A percentile compares a stretch with the other conserved stretches of the same genome.
phyloP scores from a whole-genome alignment of 768 basidiomycete species.

The Agrocybe praecox region DNA sequence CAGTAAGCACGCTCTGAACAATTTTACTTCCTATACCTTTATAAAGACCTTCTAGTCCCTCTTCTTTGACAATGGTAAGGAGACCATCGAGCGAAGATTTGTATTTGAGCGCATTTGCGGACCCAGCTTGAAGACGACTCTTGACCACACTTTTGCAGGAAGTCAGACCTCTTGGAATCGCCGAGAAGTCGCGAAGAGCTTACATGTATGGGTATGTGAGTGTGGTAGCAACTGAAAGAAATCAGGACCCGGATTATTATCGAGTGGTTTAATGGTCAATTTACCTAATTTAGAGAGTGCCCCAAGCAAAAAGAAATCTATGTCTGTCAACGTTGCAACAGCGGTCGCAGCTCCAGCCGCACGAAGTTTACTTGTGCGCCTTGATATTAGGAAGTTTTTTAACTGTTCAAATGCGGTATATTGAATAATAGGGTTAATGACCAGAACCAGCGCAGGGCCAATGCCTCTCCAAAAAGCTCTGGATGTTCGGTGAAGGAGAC shows the following conservation, averaged over 20 bases:
- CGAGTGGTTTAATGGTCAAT: constrained; percentile 17
- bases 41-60: constrained; percentile 85
- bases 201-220: constrained; percentile 53
- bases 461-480: constrained; percentile 93
- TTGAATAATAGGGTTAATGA: constrained; percentile 93
- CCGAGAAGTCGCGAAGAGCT: constrained; percentile 12
- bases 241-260: background rate
- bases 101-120: constrained; percentile 68
- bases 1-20: constrained; percentile 88
- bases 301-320: constrained; percentile 95
- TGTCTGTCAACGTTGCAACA: constrained; percentile 66
- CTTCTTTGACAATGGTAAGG: constrained; percentile 74
- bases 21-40: constrained; percentile 89
- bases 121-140: constrained; percentile 77
- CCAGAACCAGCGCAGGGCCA: constrained; percentile 90
- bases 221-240: constrained; percentile 46
- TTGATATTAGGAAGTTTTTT: constrained; percentile 78
- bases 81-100: constrained; percentile 78
- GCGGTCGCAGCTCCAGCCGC: constrained; percentile 43
- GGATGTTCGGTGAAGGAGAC: background rate
- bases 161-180: background rate
- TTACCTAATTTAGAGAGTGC: constrained; percentile 88
- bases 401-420: constrained; percentile 96
- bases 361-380: constrained; percentile 56
- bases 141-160: constrained; percentile 60